These are phyloP conservation scores for Nitzschia putrida DNA, from an alignment of 108 stramenopile genomes.

Conservation along the genomic window DNA sequence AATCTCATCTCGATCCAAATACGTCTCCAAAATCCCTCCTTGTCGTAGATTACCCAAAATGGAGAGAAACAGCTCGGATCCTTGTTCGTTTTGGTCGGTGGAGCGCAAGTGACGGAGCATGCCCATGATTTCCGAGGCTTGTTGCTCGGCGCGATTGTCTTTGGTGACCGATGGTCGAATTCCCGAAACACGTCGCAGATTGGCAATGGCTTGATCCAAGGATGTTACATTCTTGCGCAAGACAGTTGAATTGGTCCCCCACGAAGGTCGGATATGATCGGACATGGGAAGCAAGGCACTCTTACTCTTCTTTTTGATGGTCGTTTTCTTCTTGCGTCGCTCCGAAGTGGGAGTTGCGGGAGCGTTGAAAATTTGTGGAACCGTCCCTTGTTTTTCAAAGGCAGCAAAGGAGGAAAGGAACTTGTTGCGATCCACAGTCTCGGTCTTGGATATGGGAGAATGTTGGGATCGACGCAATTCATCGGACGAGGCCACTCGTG, in stretches of 20 bases:
- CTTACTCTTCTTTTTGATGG: background rate
- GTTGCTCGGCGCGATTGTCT: background rate
- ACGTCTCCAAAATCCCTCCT: conserved; percentile 1
- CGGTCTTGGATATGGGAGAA: conserved; percentile 1
- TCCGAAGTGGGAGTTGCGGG: background rate
- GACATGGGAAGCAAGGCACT: background rate
- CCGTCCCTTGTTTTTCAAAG: conserved; percentile 2
- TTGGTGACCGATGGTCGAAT: background rate
- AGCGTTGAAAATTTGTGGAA: background rate
- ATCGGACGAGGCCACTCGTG: background rate
- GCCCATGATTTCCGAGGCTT: conserved; percentile 7
- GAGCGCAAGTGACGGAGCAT: background rate
- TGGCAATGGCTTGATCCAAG: conserved; percentile 7
- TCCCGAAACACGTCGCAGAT: conserved; percentile 1
- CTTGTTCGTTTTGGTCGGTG: background rate
- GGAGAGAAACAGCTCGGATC: background rate
- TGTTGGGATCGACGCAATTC: background rate
- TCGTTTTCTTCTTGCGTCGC: background rate
- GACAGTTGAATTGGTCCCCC: background rate
- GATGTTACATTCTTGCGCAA: background rate
- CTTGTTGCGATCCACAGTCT: conserved; percentile 12
- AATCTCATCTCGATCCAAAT: background rate
- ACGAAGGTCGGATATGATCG: background rate
- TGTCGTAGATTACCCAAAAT: background rate
- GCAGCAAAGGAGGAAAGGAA: conserved; percentile 10